Base-by-base conservation (phyloP, 805 yeast species). In the Monosporozyma unispora region DNA sequence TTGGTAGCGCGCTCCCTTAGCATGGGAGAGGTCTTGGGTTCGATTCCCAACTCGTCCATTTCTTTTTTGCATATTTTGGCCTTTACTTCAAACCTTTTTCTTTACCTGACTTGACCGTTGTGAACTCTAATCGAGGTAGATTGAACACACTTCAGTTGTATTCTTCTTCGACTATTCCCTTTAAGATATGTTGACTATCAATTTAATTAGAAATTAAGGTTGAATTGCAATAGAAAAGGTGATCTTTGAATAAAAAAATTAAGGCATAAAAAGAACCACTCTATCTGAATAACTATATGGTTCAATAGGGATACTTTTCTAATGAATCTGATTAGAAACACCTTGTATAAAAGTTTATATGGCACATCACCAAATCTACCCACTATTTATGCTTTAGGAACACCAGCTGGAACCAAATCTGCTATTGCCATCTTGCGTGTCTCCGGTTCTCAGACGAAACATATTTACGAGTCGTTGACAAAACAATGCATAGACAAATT, bases 311-410 rank as follows among this genome's bases (percentile, higher is more conserved):
- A n/a, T n/a, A n/a, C n/a, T n/a, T n/a, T n/a, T n/a, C n/a, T n/a
- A 25, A 25, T 25, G 10, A 41, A 25, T 4, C 19, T 25, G 31
- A 11, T 18, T n/a, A 21, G 19, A 8, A 25, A 25, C 12, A 31
- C 25, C 5, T 11, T 29, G 12, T 19, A 7, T 14, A 31, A 31
- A 12, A 31, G 35, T 14, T 12, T 14, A n/a, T 31, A 31, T 31
- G n/a, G 6, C 14, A 31, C 35, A 31, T 31, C 45, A 4, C 7
- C 23, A 14, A 11, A 44, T 18, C 18, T 39, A 18, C 39, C 46
- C 10, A 93, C 99, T 0, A 82, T 93, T 1, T 93, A 84, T 70
- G 99, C 99, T 0, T 69, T 89, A 16, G 87, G 98, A 0, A 91
- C 98, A 0, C 80, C 84, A 8, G 79, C 85, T 0, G 81, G 88